Base-by-base conservation (phyloP, 306 rosid species). In the Castanopsis chinensis region DNA sequence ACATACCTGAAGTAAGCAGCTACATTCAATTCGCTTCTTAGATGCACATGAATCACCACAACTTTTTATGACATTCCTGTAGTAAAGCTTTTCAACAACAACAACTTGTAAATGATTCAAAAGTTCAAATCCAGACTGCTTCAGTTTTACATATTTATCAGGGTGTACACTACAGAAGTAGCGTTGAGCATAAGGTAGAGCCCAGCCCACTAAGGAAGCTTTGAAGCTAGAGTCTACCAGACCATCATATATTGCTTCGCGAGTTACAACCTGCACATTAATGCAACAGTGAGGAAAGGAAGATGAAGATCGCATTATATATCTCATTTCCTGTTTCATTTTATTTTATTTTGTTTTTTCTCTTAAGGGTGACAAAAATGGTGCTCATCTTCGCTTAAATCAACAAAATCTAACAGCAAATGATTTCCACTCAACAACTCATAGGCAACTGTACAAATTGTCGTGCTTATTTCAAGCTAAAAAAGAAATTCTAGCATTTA, bases 131-230 rank as follows among this genome's bases (percentile, higher is more conserved):
- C 86, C 88, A 65, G 94, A 87, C 83, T 85, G 90, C 89, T 91
- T 91, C 70, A 94, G 93, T 80, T 90, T 80, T 63, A 75, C 61
- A 76, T 90, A 92, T 88, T 71, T 88, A 73, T 90, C 91, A 8
- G 82, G 72, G 59, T 92, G 97, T 72, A 76, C 63, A 71, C 87
- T 77, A 75, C 55, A 61, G 69, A 94, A 54, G 82, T 92, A 94
- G 85, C 99, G 99, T 90, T 94, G 99, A 25, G 95, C 92, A 79
- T 84, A 92, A 72, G 99, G 97, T 78, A 94, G 91, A 85, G 77
- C 87, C 97, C 97, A 92, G 83, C 91, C 88, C 77, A 94, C 69
- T 83, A 92, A 83, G 75, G 93, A 87, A 59, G 83, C 84, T 84
- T 86, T 90, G 52, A 76, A 78, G 83, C 88, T 80, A 78, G 78